Evolutionary conservation across 192 early-diverging fungal genomes (phyloP).

Genomic region (Funneliformis mosseae): DNA sequence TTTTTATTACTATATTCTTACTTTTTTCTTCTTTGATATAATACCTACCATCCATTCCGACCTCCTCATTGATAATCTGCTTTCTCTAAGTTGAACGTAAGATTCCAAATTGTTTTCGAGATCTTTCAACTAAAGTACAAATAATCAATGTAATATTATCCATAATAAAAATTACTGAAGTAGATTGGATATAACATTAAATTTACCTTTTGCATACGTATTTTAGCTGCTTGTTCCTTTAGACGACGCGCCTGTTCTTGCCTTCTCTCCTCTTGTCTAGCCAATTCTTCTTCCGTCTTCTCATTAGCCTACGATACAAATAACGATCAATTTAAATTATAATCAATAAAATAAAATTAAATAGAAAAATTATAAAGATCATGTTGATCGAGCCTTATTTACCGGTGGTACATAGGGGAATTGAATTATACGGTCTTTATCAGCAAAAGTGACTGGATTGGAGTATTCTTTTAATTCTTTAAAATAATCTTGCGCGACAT

Average conservation of each 20-base stretch:
- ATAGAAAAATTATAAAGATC: background rate
- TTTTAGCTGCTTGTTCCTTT: conserved; percentile 79
- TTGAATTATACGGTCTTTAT: conserved; percentile 74
- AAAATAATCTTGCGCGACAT: conserved; percentile 77
- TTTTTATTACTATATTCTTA: no score
- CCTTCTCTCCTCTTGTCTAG: conserved; percentile 63
- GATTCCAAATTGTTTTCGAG: conserved; percentile 70
- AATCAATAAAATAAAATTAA: conserved; percentile 12
- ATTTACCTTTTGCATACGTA: conserved; percentile 77
- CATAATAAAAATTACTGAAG: background rate
- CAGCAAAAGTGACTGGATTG: conserved; percentile 60
- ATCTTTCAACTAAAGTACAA: conserved; percentile 52
- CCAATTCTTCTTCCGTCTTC: conserved; percentile 80
- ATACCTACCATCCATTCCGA: conserved; percentile 54
- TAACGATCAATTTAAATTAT: background rate
- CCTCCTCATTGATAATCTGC: conserved; percentile 43
- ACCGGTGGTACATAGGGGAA: conserved; percentile 76
- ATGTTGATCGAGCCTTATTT: conserved; percentile 2
- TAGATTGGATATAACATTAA: background rate
- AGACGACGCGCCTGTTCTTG: conserved; percentile 74
- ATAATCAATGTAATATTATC: background rate
- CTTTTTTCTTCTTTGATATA: background rate
- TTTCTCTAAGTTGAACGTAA: conserved; percentile 54
- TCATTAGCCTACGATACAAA: conserved; percentile 55
- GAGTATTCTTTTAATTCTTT: conserved; percentile 66